Percentiles rank a stretch among this genome's conserved stretches.
phyloP scores from a whole-genome alignment of 1,284 basidiomycete species.

The Cystobasidium pallidum region DNA sequence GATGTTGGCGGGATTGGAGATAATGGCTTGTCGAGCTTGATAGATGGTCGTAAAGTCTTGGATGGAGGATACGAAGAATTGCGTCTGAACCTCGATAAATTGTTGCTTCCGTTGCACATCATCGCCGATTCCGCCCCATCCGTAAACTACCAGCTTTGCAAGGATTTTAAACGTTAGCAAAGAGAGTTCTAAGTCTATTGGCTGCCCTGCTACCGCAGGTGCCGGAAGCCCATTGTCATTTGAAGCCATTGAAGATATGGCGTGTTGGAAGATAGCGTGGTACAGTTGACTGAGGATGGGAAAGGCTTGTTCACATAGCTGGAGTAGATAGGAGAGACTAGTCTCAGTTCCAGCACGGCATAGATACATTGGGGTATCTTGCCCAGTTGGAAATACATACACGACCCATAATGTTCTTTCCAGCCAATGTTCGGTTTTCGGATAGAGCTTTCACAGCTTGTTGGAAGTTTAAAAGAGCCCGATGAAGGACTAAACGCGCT shows the following conservation, averaged over 20 bases:
- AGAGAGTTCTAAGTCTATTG: slow-evolving; percentile 43
- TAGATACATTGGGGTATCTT: background rate
- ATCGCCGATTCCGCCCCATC: slow-evolving; percentile 31
- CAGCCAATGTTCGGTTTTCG: slow-evolving; percentile 49
- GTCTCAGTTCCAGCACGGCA: background rate
- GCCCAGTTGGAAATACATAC: background rate
- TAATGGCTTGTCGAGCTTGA: slow-evolving; percentile 37
- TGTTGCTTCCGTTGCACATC: slow-evolving; percentile 1
- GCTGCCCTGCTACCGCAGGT: background rate
- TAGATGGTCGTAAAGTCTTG: slow-evolving; percentile 42
- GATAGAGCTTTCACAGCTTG: slow-evolving; percentile 50
- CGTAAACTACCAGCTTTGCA: slow-evolving; percentile 49
- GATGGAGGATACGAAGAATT: slow-evolving; percentile 46
- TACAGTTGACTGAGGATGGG: slow-evolving; percentile 15
- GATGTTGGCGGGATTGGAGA: background rate
- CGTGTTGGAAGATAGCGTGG: slow-evolving; percentile 13
- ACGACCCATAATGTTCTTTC: slow-evolving; percentile 45
- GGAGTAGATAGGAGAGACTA: background rate
- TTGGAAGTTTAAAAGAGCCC: slow-evolving; percentile 50
- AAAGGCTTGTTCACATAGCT: slow-evolving; percentile 34
- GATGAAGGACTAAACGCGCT: slow-evolving; percentile 46
- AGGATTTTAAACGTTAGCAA: slow-evolving; percentile 49
- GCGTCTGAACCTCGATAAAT: slow-evolving; percentile 18
- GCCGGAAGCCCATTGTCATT: slow-evolving; percentile 7
- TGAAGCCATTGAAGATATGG: background rate